Percentiles rank a stretch among this genome's conserved stretches.
These are phyloP conservation scores for Castanea mollissima DNA, from an alignment of 306 rosid species.

Conservation along the genomic window DNA sequence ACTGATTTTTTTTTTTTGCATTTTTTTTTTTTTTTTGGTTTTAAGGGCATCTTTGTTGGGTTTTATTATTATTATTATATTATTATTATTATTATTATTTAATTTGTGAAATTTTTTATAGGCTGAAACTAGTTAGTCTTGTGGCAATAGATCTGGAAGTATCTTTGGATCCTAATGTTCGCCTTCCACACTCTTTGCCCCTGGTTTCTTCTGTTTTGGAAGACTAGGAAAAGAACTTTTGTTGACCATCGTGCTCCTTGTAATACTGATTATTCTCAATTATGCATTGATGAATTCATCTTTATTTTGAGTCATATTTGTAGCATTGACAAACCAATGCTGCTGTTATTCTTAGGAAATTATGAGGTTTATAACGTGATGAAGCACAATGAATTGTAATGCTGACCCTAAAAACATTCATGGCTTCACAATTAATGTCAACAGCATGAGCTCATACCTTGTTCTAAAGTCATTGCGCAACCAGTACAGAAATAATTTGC, in stretches of 20 bases:
- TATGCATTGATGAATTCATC: neutral
- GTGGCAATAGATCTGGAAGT: neutral
- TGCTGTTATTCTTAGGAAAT: neutral
- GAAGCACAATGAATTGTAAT: neutral
- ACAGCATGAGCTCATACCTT: neutral
- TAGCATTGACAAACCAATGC: neutral
- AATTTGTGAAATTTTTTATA: neutral
- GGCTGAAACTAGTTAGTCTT: neutral
- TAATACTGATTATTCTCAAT: neutral
- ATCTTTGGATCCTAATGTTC: neutral
- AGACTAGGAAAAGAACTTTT: neutral
- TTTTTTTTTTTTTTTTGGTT: slow-evolving; percentile 7
- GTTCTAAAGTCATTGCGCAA: neutral
- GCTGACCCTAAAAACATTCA: neutral
- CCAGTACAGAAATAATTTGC: neutral
- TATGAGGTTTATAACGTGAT: neutral
- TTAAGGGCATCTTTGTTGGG: neutral
- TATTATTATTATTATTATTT: neutral
- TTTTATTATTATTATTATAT: neutral
- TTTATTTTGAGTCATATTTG: neutral
- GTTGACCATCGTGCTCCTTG: neutral
- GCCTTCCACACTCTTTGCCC: neutral
- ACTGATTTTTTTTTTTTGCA: neutral
- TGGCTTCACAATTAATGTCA: neutral
- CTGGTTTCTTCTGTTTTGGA: neutral